These are phyloP conservation scores for Geotrichum cucujoidarum DNA, from an alignment of 1,139 yeast species.

Conservation along the genomic window DNA sequence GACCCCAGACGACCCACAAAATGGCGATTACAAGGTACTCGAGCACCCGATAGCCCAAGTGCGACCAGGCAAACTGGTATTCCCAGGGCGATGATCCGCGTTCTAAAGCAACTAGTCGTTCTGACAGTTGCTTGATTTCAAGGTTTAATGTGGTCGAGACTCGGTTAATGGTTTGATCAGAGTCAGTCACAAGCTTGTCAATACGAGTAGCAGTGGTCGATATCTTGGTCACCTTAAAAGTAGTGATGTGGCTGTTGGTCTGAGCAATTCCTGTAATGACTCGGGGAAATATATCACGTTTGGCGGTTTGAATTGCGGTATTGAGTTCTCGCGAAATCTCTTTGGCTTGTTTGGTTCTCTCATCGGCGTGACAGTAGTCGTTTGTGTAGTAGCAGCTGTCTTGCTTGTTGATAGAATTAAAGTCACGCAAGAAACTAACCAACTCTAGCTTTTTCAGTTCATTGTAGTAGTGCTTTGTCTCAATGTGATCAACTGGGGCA, in stretches of 20 bases:
- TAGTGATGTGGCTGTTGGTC: slow-evolving; percentile 1
- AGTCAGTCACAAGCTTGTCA: slow-evolving; percentile 45
- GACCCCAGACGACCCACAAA: slow-evolving; percentile 66
- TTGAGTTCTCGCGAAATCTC: slow-evolving; percentile 1
- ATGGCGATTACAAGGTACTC: slow-evolving; percentile 57
- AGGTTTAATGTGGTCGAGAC: slow-evolving; percentile 75
- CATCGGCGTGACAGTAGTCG: neutral
- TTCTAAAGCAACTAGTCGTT: slow-evolving; percentile 54
- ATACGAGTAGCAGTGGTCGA: slow-evolving; percentile 18
- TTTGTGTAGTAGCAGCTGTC: slow-evolving; percentile 3
- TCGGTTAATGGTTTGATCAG: slow-evolving; percentile 77
- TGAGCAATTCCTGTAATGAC: neutral
- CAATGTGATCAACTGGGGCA: too few species aligned
- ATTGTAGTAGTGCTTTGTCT: neutral
- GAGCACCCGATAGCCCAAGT: slow-evolving; percentile 32
- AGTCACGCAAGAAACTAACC: neutral
- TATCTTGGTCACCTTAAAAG: slow-evolving; percentile 11
- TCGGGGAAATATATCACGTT: slow-evolving; percentile 3
- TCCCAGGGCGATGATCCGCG: slow-evolving; percentile 20
- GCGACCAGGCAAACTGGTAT: neutral
- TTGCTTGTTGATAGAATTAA: neutral
- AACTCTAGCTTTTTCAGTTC: slow-evolving; percentile 8
- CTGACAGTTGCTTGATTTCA: slow-evolving; percentile 65
- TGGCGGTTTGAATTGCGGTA: neutral
- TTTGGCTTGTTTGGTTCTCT: slow-evolving; percentile 4